Evolutionary conservation across 2,329 filamentous ascomycete species (phyloP).

Genomic region (Aspergillus caelatus): DNA sequence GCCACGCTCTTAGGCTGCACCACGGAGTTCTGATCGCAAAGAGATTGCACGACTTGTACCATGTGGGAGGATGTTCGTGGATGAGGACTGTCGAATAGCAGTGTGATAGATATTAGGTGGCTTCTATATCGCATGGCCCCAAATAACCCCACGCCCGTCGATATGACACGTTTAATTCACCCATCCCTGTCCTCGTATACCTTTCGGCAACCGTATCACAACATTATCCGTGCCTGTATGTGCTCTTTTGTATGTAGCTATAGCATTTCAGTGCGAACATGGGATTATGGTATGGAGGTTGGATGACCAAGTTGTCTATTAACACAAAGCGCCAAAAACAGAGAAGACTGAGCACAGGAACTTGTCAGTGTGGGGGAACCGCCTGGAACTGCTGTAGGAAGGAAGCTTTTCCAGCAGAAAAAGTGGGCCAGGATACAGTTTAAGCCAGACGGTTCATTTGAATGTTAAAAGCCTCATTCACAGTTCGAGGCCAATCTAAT

Average conservation of each 20-base stretch:
- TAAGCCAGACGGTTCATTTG: too few relatives aligned
- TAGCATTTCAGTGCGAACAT: too few relatives aligned
- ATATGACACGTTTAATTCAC: background rate
- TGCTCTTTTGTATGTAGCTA: background rate
- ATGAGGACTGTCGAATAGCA: background rate
- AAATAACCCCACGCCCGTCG: background rate
- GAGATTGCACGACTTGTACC: background rate
- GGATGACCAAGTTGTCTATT: background rate
- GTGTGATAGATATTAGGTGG: background rate
- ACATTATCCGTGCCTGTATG: background rate
- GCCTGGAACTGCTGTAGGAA: background rate
- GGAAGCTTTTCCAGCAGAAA: background rate
- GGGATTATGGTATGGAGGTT: background rate
- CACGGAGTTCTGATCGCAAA: background rate
- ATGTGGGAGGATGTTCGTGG: background rate
- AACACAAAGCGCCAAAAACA: background rate
- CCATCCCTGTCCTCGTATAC: background rate
- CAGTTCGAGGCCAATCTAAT: background rate
- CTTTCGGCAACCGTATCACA: background rate
- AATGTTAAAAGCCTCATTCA: too few relatives aligned
- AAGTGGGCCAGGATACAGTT: too few relatives aligned
- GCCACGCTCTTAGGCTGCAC: background rate
- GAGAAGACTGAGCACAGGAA: background rate
- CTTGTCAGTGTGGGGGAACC: rapidly evolving
- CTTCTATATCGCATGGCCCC: background rate